These are phyloP conservation scores for Ehretia macrophylla DNA, from an alignment of 257 asterid species.

Conservation along the genomic window DNA sequence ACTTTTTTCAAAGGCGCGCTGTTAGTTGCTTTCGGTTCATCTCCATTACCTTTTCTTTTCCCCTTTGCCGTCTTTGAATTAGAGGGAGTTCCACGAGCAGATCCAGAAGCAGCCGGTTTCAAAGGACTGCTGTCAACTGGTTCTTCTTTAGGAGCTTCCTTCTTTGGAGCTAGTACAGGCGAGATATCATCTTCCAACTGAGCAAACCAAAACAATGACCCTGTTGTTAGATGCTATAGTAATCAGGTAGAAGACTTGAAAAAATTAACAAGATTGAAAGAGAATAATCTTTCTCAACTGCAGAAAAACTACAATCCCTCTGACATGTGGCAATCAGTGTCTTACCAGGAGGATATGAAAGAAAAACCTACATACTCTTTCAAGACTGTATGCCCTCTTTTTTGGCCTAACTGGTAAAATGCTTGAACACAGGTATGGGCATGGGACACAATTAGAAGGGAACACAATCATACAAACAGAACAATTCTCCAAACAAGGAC, in stretches of 20 bases:
- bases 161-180: conserved; percentile 81
- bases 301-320: neutral
- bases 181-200: conserved; percentile 66
- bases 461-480: no score
- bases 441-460: no score
- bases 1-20: conserved; percentile 71
- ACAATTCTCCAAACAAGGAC: no score
- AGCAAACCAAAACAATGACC: conserved; percentile 6
- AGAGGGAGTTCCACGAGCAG: conserved; percentile 68
- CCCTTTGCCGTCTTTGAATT: conserved; percentile 70
- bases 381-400: no score
- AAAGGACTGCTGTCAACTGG: conserved; percentile 58
- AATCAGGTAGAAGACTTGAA: no score
- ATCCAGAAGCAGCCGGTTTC: conserved; percentile 48
- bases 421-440: no score
- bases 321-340: neutral
- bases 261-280: no score
- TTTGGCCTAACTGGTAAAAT: no score
- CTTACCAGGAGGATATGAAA: no score
- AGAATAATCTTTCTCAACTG: no score
- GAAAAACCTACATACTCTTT: no score
- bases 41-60: conserved; percentile 65
- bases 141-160: conserved; percentile 81
- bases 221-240: neutral
- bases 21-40: conserved; percentile 63